These are phyloP conservation scores for Liriodendron chinense DNA, from an alignment of 164 flowering plant genomes.

Conservation along the genomic window DNA sequence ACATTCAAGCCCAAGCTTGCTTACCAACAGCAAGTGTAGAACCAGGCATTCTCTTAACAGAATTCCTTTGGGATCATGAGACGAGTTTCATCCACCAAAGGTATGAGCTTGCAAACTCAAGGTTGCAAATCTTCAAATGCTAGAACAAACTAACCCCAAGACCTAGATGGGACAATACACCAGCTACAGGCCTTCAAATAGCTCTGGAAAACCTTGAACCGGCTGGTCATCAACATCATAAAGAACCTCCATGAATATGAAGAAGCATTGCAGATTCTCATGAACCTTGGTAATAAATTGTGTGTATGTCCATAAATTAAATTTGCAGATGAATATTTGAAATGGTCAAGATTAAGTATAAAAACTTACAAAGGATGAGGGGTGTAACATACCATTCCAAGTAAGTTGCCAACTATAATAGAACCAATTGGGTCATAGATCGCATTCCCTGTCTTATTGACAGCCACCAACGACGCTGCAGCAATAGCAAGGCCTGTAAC, in stretches of 20 bases:
- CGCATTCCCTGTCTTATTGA: conserved; percentile 79
- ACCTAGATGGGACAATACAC: neutral
- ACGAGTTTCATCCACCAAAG: neutral
- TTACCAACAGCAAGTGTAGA: neutral
- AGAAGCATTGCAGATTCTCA: neutral
- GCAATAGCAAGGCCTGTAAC: conserved; percentile 91
- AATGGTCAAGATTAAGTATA: neutral
- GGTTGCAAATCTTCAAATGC: neutral
- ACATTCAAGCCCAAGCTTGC: neutral
- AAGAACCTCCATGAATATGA: neutral
- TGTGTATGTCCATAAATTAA: neutral
- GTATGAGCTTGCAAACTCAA: neutral
- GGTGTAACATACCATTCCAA: conserved; percentile 71
- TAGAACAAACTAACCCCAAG: neutral
- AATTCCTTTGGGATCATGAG: neutral
- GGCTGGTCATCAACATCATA: neutral
- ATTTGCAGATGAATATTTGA: neutral
- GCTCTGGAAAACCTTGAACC: neutral
- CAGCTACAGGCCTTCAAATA: neutral
- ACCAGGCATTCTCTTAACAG: neutral
- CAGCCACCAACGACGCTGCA: conserved; percentile 90
- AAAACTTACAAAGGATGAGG: neutral
- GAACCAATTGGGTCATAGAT: conserved; percentile 96
- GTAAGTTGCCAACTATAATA: conserved; percentile 85
- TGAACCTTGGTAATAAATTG: neutral